Conservation (phyloP, 257 asterid species). For the Fraxinus americana region DNA sequence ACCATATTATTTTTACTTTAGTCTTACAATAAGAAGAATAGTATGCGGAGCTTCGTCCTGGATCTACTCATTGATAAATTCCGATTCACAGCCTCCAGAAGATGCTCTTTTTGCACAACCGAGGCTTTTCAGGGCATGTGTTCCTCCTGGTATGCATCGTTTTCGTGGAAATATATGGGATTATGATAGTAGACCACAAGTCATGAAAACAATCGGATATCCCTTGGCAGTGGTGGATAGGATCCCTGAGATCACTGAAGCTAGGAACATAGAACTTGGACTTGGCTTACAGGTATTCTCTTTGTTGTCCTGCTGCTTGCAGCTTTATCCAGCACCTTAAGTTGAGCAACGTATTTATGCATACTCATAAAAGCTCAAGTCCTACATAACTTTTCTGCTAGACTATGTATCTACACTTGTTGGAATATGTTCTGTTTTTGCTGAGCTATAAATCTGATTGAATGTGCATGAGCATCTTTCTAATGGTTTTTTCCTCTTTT, state of each 20-base stretch:
- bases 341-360: not conserved
- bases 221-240: conserved; percentile 69
- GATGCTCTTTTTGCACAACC: conserved; percentile 96
- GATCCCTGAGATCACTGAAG: conserved; percentile 89
- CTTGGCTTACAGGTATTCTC: conserved; percentile 87
- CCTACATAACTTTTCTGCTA: not conserved
- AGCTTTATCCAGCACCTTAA: not conserved
- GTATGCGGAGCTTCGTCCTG: conserved; percentile 6
- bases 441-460: not conserved
- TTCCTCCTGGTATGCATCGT: conserved; percentile 99
- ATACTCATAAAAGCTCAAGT: not conserved
- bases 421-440: not conserved
- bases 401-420: conserved; percentile 3
- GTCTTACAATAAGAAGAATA: conserved; percentile 1
- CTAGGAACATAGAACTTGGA: conserved; percentile 95
- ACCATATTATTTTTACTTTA: not conserved
- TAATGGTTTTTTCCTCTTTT: conserved; percentile 13
- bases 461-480: not conserved
- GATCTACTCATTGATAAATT: not conserved
- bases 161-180: conserved; percentile 98
- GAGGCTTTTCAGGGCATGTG: conserved; percentile 95
- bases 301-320: not conserved
- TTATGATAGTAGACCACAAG: conserved; percentile 79
- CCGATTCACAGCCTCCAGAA: conserved; percentile 68
- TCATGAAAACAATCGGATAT: conserved; percentile 80